These are phyloP conservation scores for Cicer bijugum DNA, from an alignment of 306 rosid genomes.

Conservation along the genomic window DNA sequence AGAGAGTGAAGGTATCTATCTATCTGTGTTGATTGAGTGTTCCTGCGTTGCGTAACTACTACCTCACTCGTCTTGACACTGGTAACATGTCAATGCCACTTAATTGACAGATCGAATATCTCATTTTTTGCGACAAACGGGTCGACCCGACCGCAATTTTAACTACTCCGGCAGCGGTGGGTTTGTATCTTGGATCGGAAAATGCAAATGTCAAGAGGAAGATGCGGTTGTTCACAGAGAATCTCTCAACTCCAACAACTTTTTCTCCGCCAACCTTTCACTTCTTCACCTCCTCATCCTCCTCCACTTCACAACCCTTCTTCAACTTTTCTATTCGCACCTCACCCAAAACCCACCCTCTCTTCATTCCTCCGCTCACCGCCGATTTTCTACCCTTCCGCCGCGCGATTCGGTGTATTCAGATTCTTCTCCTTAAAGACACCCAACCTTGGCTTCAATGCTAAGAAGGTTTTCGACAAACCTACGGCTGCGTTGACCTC, in stretches of 20 bases:
- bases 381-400: neutral
- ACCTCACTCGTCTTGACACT: too few relatives aligned
- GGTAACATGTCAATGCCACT: neutral
- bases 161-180: neutral
- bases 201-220: constrained; percentile 50
- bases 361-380: constrained; percentile 30
- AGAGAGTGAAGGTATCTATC: too few relatives aligned
- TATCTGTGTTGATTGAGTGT: too few relatives aligned
- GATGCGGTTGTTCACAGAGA: constrained; percentile 34
- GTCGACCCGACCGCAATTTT: constrained; percentile 5
- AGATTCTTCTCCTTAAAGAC: constrained; percentile 62
- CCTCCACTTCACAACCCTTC: constrained; percentile 39
- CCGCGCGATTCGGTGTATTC: constrained; percentile 33
- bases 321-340: constrained; percentile 30
- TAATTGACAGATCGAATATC: neutral
- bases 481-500: constrained; percentile 59
- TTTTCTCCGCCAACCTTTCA: constrained; percentile 50
- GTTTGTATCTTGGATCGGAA: constrained; percentile 4
- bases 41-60: too few relatives aligned
- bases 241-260: constrained; percentile 53
- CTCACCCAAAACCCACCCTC: constrained; percentile 39
- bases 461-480: constrained; percentile 60
- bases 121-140: neutral
- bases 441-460: constrained; percentile 42
- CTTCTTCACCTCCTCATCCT: constrained; percentile 39